Evolutionary conservation across 2,329 filamentous ascomycete species (phyloP).

Genomic region (Ilyonectria destructans): DNA sequence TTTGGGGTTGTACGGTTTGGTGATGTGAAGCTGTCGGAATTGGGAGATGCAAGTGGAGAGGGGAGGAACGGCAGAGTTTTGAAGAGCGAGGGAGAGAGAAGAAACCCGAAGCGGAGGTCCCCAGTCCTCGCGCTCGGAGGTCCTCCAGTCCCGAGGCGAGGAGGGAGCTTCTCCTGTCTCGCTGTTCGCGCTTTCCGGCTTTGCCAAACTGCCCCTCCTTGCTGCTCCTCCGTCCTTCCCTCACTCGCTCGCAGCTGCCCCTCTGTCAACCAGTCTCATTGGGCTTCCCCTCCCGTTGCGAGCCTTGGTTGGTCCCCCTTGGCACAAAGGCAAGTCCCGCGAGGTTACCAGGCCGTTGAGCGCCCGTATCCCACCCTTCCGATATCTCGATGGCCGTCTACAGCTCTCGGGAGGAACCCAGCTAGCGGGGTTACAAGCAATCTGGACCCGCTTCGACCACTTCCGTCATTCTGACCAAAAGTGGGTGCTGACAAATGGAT

Average conservation of each 20-base stretch:
- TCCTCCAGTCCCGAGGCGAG: slow-evolving; percentile 37
- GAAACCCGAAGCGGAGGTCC: slow-evolving; percentile 40
- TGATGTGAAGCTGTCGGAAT: slow-evolving; percentile 40
- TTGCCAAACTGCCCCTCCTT: slow-evolving; percentile 16
- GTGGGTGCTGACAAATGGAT: slow-evolving; percentile 46
- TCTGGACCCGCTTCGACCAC: slow-evolving; percentile 42
- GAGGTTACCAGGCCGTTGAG: slow-evolving; percentile 12
- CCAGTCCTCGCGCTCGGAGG: slow-evolving; percentile 37
- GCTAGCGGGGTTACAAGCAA: slow-evolving; percentile 39
- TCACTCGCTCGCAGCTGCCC: slow-evolving; percentile 17
- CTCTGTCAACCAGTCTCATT: slow-evolving; percentile 10
- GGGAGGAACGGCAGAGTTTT: slow-evolving; percentile 46
- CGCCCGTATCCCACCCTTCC: slow-evolving; percentile 6
- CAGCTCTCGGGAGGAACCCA: slow-evolving; percentile 31
- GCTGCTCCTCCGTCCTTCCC: slow-evolving; percentile 14
- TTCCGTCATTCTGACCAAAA: slow-evolving; percentile 46
- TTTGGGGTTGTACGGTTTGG: slow-evolving; percentile 41
- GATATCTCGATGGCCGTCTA: background rate
- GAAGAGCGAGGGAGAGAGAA: slow-evolving; percentile 34
- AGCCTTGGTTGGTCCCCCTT: slow-evolving; percentile 1
- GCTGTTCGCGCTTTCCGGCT: slow-evolving; percentile 22
- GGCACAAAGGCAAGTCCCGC: background rate
- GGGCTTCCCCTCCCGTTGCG: slow-evolving; percentile 1
- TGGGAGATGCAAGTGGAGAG: slow-evolving; percentile 46
- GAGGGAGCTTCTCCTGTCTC: slow-evolving; percentile 17